Evolutionary conservation across 805 yeast genomes (phyloP), one percentile per base, ranked within the genome.

Genomic region (Cyberlindnera misumaiensis): DNA sequence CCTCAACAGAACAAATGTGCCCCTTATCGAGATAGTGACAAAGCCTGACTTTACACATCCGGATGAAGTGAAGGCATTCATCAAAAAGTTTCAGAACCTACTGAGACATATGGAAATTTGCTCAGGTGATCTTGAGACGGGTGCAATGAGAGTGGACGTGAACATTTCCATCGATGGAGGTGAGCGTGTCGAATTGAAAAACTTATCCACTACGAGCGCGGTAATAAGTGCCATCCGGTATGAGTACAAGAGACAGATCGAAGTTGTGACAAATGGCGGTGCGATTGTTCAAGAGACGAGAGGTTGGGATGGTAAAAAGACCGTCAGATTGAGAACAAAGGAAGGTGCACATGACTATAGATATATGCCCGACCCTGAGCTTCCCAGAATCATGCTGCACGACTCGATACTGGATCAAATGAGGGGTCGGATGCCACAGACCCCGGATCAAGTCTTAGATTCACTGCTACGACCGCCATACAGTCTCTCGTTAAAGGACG

Each of bases 141-240:
- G 98, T 6, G 93, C 97, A 0, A 82, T 93, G 72, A 70, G 98
- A 52, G 93, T 90, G 4, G 98, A 93, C 55, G 97, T 87, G 9
- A 93, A 93, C 48, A 72, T 93, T n/a, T 83, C 94, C 17, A 78
- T 90, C 5, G 75, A 76, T 44, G 73, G 72, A 13, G 77, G 81
- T 40, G 69, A 77, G 30, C 62, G 97, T 43, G 87, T 90, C 16
- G 98, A 93, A 52, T 72, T 93, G 51, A 93, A 93, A 58, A 93
- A 93, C 58, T 64, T 93, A 49, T 83, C 95, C 9, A 85, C 89
- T 24, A 80, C 88, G 0, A 72, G 86, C 12, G 89, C 94, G 7
- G 85, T 90, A 13, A 64, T 73, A 11, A 75, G 73, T 38, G 96
- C 98, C 0, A 72, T 88, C 20, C 69, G 72, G 43, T 75, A 64